Percentiles rank a stretch among this genome's conserved stretches.
Evolutionary conservation across 768 basidiomycete species (phyloP).

Genomic region (Psilocybe cyanescens): DNA sequence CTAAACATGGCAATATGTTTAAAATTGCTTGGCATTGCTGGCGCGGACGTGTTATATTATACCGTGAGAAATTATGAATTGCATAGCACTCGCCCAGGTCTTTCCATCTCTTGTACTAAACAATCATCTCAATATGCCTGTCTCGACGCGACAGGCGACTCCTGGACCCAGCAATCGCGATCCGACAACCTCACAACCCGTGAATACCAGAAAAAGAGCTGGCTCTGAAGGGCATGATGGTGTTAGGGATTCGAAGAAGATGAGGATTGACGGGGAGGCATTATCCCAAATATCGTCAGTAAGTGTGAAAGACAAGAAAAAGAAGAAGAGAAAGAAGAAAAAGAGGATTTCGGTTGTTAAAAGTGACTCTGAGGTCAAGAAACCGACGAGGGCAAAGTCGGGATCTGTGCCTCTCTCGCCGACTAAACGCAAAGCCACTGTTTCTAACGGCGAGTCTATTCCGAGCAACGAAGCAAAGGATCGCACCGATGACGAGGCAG

Average conservation of each 20-base stretch:
- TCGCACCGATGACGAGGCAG: not conserved
- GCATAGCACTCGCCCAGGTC: not conserved
- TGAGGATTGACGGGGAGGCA: constrained; percentile 27
- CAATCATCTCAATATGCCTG: constrained; percentile 19
- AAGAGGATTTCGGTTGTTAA: constrained; percentile 37
- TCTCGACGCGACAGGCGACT: constrained; percentile 38
- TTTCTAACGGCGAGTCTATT: not conserved
- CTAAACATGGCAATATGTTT: not conserved
- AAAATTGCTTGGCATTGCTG: constrained; percentile 4
- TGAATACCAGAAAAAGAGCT: constrained; percentile 36
- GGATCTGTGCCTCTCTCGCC: constrained; percentile 10
- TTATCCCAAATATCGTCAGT: constrained; percentile 11
- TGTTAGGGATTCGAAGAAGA: constrained; percentile 33
- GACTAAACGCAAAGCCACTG: not conserved
- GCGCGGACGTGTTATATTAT: not conserved
- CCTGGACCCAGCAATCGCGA: constrained; percentile 30
- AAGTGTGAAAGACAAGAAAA: constrained; percentile 33
- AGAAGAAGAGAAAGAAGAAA: constrained; percentile 40
- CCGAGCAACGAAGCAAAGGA: not conserved
- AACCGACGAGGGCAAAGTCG: constrained; percentile 4
- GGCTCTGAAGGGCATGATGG: constrained; percentile 31
- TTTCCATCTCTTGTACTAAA: constrained; percentile 1
- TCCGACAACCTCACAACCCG: constrained; percentile 9
- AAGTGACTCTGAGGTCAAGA: constrained; percentile 15
- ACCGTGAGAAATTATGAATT: constrained; percentile 7